Base-by-base conservation (phyloP, 1,139 yeast species). In the Magnusiomyces ingens region DNA sequence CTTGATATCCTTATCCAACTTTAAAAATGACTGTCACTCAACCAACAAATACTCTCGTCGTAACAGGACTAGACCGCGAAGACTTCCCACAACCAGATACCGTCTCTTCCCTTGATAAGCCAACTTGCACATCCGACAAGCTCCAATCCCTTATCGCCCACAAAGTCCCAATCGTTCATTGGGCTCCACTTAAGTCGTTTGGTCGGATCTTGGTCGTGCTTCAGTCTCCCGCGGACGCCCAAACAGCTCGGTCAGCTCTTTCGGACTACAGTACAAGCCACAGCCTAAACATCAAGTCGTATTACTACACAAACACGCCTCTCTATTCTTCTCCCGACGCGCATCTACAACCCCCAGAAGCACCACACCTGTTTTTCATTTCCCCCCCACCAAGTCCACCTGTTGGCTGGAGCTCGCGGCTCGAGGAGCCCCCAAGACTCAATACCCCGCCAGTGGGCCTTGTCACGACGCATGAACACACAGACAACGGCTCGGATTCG, bases 301-400 rank as follows among this genome's bases (percentile, higher is more conserved):
- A 57, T 40, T 60, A 54, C 57, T 58, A 63, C 36, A 58, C 57
- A 36, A 52, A 59, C 48, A 64, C 67, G 13, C 62, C 63, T 3
- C 50, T 61, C 17, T 53, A 55, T 38, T 43, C 42, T 29, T 53
- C 56, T 19, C 61, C 56, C 40, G 58, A 50, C 38, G 51, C 49
- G 11, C 60, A 65, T 51, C 61, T 73, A 40, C 62, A 65, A 51
- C 66, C 72, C 35, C 77, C 77, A 1, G 74, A 69, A 52, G 62
- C 67, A 18, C 77, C 75, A 19, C 62, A 64, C 48, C 63, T 72
- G 50, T 67, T 72, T 64, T 64, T 74, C 52, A 71, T 74, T 45
- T 69, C 74, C 15, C 77, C 77, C 1, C 77, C 77, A 8, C 73
- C 75, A 4, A 67, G 73, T 40, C 77, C 77, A 1, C 77, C 77